Evolutionary conservation across 2,329 filamentous ascomycete genomes (phyloP), one percentile per base, ranked within the genome.

Genomic region (Venturia pyrina): DNA sequence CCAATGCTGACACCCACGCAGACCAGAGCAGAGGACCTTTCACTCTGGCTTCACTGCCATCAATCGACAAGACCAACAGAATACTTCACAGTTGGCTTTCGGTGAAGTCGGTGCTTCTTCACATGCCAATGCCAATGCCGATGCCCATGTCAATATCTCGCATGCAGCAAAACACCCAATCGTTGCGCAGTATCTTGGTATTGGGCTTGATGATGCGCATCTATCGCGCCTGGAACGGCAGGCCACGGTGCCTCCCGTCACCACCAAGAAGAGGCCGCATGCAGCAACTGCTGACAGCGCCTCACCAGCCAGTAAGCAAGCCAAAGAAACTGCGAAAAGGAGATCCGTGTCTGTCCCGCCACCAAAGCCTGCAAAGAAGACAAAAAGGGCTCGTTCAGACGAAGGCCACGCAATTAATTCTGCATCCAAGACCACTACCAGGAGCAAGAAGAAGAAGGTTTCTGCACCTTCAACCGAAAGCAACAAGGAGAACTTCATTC

Each of bases 331-430:
- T 8, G 21, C 5, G 28, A 62, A 62, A 46, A 62, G 44, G 43
- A 62, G 60, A 21, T 44, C 60, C 28, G 37, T 34, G 13, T 28
- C 60, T 43, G 37, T 37, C 5, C 40, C 60, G 11, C 37, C 8
- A 15, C 32, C 53, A 37, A 62, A 62, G n/a, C 60, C 60, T 46
- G 60, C 60, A 15, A 62, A 62, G 60, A 62, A 62, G 60, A 44
- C n/a, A 11, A 62, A 44, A 19, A 46, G 4, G 11, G n/a, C 60
- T 44, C n/a, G n/a, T 7, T 24, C 59, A 44, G 59, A 62, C 21
- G 19, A 44, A 24, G 37, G 8, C 37, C 59, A 10, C 37, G 41
- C 24, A 41, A 17, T 34, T 24, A 21, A 11, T n/a, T 62, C 59
- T 41, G 59, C 15, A 43, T 37, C 37, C 11, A 44, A 24, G 19